These are phyloP conservation scores for Orbilia ellipsospora DNA, from an alignment of 2,329 filamentous ascomycete genomes.

Conservation along the genomic window DNA sequence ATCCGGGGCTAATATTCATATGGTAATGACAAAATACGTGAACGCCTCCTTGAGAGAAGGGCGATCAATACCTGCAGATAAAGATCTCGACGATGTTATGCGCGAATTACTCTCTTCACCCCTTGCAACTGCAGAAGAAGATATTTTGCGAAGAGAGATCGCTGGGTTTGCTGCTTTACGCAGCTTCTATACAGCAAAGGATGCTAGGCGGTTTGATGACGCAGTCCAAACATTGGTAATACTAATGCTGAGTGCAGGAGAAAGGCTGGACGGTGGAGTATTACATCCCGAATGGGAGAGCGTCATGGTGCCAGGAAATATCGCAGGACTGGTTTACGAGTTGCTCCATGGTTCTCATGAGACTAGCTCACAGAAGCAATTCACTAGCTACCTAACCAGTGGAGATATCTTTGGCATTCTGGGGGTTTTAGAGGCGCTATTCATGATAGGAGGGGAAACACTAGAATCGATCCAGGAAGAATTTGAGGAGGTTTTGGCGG, in stretches of 20 bases:
- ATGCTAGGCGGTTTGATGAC: slow-evolving; percentile 26
- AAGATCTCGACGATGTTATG: slow-evolving; percentile 39
- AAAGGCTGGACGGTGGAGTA: slow-evolving; percentile 44
- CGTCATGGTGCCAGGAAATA: slow-evolving; percentile 36
- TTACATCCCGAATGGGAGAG: slow-evolving; percentile 48
- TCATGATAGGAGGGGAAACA: slow-evolving; percentile 46
- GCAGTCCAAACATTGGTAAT: slow-evolving; percentile 40
- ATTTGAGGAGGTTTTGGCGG: slow-evolving; percentile 17
- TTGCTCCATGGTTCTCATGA: slow-evolving; percentile 22
- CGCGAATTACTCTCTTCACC: slow-evolving; percentile 38
- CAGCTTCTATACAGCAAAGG: slow-evolving; percentile 40
- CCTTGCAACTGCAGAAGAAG: slow-evolving; percentile 33
- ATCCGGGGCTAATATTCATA: slow-evolving; percentile 36
- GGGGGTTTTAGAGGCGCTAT: slow-evolving; percentile 35
- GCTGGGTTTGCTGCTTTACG: slow-evolving; percentile 50
- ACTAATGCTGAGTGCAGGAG: slow-evolving; percentile 43
- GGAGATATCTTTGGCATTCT: slow-evolving; percentile 40
- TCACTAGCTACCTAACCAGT: slow-evolving; percentile 26
- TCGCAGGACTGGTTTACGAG: slow-evolving; percentile 49
- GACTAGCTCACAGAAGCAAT: not conserved
- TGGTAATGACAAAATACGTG: slow-evolving; percentile 44
- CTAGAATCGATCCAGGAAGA: slow-evolving; percentile 43
- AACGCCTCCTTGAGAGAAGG: slow-evolving; percentile 33
- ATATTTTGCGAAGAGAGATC: slow-evolving; percentile 47
- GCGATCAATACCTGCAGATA: slow-evolving; percentile 16